Evolutionary conservation across 2,329 filamentous ascomycete genomes (phyloP).

Genomic region (Arachnomyces sp.): DNA sequence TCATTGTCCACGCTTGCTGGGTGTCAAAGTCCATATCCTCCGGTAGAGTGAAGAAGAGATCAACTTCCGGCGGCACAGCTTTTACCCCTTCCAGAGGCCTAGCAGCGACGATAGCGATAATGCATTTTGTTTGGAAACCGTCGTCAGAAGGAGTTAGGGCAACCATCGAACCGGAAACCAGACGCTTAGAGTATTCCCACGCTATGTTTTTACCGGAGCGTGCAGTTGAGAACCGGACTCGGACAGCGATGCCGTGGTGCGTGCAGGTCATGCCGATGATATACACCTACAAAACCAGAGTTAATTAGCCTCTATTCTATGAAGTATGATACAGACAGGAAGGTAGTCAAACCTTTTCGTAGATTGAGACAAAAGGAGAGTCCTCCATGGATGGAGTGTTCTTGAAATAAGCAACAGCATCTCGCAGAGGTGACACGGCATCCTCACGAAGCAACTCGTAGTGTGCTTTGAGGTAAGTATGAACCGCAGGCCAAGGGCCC

Average conservation of each 20-base stretch:
- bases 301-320: conserved; percentile 1
- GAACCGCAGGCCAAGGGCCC: conserved; percentile 52
- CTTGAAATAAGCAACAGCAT: conserved; percentile 54
- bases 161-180: conserved; percentile 49
- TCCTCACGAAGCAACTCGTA: conserved; percentile 73
- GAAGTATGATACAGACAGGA: not conserved
- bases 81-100: conserved; percentile 57
- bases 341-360: conserved; percentile 54
- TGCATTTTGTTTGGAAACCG: conserved; percentile 57
- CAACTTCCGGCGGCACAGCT: conserved; percentile 61
- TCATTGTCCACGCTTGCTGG: conserved; percentile 63
- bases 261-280: conserved; percentile 60
- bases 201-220: conserved; percentile 59
- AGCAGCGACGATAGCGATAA: conserved; percentile 66
- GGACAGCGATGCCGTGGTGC: conserved; percentile 54
- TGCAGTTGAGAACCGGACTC: conserved; percentile 63
- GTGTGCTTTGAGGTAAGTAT: conserved; percentile 63
- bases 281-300: conserved; percentile 47
- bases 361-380: conserved; percentile 52
- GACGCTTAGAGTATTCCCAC: conserved; percentile 57
- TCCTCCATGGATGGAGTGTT: conserved; percentile 51
- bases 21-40: conserved; percentile 63
- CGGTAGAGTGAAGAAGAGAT: conserved; percentile 61
- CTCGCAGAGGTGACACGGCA: conserved; percentile 59
- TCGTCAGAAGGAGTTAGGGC: conserved; percentile 50